A percentile compares a stretch with the other conserved stretches of the same genome.
Evolutionary conservation across 176 grass and related monocot genomes (phyloP).

Genomic region (Secale cereale): DNA sequence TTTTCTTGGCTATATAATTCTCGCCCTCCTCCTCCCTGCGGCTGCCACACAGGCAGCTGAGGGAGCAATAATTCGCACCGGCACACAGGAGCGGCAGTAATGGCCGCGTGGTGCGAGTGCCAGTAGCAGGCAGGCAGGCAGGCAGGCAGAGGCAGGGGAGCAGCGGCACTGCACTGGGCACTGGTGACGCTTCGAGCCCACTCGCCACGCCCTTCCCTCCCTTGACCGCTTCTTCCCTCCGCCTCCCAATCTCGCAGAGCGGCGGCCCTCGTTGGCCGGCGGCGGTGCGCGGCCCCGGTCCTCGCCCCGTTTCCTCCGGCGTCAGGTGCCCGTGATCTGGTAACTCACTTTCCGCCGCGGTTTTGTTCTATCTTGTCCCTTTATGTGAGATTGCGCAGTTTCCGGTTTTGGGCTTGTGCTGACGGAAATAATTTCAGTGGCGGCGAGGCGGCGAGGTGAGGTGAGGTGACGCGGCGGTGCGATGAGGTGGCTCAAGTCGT

Average conservation of each 20-base stretch:
- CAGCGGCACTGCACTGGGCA: neutral
- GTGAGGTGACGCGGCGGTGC: slow-evolving; percentile 10
- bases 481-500: slow-evolving; percentile 77
- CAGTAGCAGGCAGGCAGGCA: neutral
- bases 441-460: neutral
- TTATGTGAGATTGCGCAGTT: neutral
- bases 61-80: slow-evolving; percentile 33
- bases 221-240: neutral
- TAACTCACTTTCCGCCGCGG: neutral
- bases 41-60: neutral
- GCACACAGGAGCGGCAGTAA: slow-evolving; percentile 37
- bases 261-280: slow-evolving; percentile 13
- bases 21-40: neutral
- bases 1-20: neutral
- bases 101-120: slow-evolving; percentile 27
- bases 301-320: neutral
- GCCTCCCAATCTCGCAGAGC: neutral
- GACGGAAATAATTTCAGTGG: neutral
- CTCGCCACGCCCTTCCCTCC: neutral
- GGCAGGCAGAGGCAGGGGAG: neutral
- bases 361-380: neutral
- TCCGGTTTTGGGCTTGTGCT: neutral
- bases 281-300: neutral
- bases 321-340: slow-evolving; percentile 26
- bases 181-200: neutral